Percentiles rank a stretch among this genome's conserved stretches.
phyloP scores from a whole-genome alignment of 1,284 basidiomycete genomes.

The Ustilago sp. region DNA sequence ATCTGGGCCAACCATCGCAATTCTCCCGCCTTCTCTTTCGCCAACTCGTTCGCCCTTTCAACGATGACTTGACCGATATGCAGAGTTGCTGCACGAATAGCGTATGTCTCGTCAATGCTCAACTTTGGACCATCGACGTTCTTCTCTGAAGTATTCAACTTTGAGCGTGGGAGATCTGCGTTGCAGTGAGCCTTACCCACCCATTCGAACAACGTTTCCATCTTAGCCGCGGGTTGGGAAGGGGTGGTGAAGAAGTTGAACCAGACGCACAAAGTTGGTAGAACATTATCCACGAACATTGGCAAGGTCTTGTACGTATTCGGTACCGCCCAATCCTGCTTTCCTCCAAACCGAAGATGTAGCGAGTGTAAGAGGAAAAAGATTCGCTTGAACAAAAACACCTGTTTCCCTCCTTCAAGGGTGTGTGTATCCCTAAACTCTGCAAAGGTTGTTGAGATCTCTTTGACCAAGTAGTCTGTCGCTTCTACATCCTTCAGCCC shows the following conservation, averaged over 20 bases:
- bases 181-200: constrained; percentile 5
- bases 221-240: constrained; percentile 8
- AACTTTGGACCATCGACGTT: constrained; percentile 39
- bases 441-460: constrained; percentile 31
- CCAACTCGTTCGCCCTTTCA: constrained; percentile 40
- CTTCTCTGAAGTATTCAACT: not conserved
- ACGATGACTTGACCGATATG: constrained; percentile 52
- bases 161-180: constrained; percentile 4
- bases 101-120: constrained; percentile 55
- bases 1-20: constrained; percentile 41
- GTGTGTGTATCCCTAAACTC: constrained; percentile 60
- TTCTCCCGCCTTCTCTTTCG: constrained; percentile 4
- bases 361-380: constrained; percentile 83
- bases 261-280: constrained; percentile 84
- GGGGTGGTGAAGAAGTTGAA: constrained; percentile 80
- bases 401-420: constrained; percentile 44
- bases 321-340: constrained; percentile 60
- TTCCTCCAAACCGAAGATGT: constrained; percentile 71
- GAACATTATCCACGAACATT: constrained; percentile 85
- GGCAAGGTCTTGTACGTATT: constrained; percentile 72
- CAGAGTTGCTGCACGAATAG: constrained; percentile 56
- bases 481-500: constrained; percentile 47
- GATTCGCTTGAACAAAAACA: constrained; percentile 90
- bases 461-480: constrained; percentile 9
- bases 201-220: constrained; percentile 35